Evolutionary conservation across 1,284 basidiomycete genomes (phyloP).

Genomic region (Dichomitus squalens): DNA sequence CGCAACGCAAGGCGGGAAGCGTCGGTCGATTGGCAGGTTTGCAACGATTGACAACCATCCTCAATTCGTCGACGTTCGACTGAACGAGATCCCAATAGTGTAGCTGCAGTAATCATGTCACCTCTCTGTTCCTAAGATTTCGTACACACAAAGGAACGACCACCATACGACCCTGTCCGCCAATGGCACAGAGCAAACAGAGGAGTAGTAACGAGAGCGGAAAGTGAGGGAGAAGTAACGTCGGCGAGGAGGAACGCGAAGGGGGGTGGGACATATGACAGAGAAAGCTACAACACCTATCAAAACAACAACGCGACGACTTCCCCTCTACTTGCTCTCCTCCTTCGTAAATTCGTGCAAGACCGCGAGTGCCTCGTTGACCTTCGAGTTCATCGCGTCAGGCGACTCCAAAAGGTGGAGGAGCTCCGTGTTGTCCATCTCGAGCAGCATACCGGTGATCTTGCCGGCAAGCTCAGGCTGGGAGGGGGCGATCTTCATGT

Average conservation of each 20-base stretch:
- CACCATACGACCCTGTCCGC: constrained; percentile 47
- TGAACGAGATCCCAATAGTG: constrained; percentile 19
- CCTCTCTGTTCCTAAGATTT: constrained; percentile 56
- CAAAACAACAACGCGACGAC: constrained; percentile 25
- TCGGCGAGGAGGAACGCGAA: constrained; percentile 26
- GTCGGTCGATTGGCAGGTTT: not conserved
- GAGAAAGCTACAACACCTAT: constrained; percentile 22
- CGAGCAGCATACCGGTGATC: constrained; percentile 96
- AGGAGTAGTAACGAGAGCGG: constrained; percentile 29
- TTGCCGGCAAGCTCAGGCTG: constrained; percentile 93
- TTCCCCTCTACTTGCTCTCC: constrained; percentile 36
- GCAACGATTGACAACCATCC: constrained; percentile 19
- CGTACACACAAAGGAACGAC: constrained; percentile 66
- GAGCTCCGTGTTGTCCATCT: constrained; percentile 95
- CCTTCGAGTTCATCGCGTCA: constrained; percentile 85
- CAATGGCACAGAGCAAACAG: constrained; percentile 27
- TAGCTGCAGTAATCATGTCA: constrained; percentile 32
- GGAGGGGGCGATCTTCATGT: constrained; percentile 78
- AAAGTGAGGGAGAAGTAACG: constrained; percentile 27
- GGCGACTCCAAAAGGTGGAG: constrained; percentile 81
- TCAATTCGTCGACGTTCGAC: constrained; percentile 21
- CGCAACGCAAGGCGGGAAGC: not conserved
- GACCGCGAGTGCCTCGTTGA: constrained; percentile 84
- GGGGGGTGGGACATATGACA: constrained; percentile 10
- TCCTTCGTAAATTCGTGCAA: constrained; percentile 76